Evolutionary conservation across 2,329 filamentous ascomycete genomes (phyloP), one percentile per base, ranked within the genome.

Genomic region (Fusarium virguliforme): DNA sequence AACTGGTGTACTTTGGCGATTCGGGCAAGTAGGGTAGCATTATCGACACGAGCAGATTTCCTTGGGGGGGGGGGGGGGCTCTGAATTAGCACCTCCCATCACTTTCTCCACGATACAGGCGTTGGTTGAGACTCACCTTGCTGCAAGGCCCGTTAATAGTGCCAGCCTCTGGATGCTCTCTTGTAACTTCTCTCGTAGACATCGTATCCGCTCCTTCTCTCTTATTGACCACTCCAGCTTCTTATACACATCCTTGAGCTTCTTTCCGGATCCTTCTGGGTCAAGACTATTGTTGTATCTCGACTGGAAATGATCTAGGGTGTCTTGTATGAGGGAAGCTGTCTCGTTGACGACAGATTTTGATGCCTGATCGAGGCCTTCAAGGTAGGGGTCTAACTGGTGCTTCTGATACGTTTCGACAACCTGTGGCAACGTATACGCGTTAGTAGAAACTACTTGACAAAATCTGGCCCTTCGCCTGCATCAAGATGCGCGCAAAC

Each of bases 31-130:
- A 53, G 15, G 12, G 13, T 15, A 22, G 18, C 4, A 1, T 10
- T 34, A 5, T 53, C 30, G 8, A 26, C 30, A 15, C 30, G 32
- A 35, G 22, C 30, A 0, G 32, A 53, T 24, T 2, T 53, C 12
- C 50, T 53, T 8, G 10, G n/a, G 18, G 18, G 18, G 18, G 18
- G 18, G 18, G 18, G 18, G 18, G 8, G 4, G 7, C 6, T 4
- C 32, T 1, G 5, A n/a, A n/a, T 53, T 37, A 53, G 30, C 4
- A 6, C 7, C 6, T 26, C 1, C 2, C 0, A 2, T 8, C 1
- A 15, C 7, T 53, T 24, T 1, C 7, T 12, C 18, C 18, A 9
- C n/a, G 10, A 4, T 9, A 26, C 1, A 18, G 18, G 18, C 18
- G 2, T 6, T 34, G 7, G 4, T 3, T 54, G 4, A 3, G 7